Percentiles rank a stretch among this genome's conserved stretches.
Conservation (phyloP, 2,329 filamentous ascomycete species). For the Fusarium irregulare region DNA sequence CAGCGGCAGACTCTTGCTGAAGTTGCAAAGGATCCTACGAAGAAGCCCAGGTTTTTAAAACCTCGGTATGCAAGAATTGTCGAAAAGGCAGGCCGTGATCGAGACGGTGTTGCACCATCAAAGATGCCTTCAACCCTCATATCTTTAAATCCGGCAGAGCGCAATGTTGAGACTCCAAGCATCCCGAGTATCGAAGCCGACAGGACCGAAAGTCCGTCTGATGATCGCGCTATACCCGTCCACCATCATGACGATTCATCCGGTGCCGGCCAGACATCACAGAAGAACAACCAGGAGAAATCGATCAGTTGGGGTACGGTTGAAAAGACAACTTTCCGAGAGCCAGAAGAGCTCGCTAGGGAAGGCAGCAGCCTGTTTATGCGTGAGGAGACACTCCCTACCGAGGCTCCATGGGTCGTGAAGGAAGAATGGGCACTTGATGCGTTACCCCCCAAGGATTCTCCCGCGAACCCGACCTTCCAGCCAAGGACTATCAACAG, state of each 20-base stretch:
- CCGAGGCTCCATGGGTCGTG: background rate
- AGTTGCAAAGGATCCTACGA: conserved; percentile 55
- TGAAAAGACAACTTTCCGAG: conserved; percentile 39
- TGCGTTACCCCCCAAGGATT: background rate
- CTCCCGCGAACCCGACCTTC: background rate
- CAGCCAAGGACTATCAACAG: background rate
- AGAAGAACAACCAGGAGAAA: conserved; percentile 42
- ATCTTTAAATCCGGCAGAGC: conserved; percentile 49
- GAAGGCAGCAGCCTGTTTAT: conserved; percentile 45
- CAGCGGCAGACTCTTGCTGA: conserved; percentile 52
- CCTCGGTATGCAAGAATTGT: conserved; percentile 53
- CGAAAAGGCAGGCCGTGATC: conserved; percentile 56
- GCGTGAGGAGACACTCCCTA: background rate
- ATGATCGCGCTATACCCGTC: conserved; percentile 15
- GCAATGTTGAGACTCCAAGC: background rate
- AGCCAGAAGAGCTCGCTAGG: conserved; percentile 34
- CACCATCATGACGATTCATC: conserved; percentile 1
- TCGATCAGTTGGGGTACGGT: conserved; percentile 43
- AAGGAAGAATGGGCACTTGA: conserved; percentile 5
- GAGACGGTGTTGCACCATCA: conserved; percentile 56
- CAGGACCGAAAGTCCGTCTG: conserved; percentile 21
- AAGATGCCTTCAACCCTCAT: conserved; percentile 47
- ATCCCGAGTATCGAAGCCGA: conserved; percentile 1
- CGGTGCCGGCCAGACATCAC: background rate
- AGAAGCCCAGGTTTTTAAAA: conserved; percentile 55